Base-by-base conservation (phyloP, 768 basidiomycete genomes). In the Phylloporus sp. region DNA sequence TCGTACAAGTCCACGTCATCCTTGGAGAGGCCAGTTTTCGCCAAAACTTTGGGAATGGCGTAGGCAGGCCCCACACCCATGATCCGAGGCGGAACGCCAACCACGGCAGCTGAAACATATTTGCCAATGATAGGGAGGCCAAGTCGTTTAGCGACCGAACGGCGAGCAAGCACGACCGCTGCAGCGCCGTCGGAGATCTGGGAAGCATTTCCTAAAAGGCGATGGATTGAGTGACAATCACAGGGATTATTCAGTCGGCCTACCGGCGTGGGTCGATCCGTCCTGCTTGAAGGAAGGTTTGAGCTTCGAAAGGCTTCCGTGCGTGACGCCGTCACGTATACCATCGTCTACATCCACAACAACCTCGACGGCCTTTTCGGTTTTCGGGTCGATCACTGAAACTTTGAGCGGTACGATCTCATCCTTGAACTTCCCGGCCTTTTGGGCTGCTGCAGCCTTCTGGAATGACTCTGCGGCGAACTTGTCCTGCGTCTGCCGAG, bases 121-220 rank as follows among this genome's bases (percentile, higher is more conserved):
- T 94, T 94, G 66, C 88, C 93, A 42, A 90, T 42, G 58, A 95
- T 82, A 37, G 88, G 86, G n/a, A 95, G 78, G 22, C 87, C 84
- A 42, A 93, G 83, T 51, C 80, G 81, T 64, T 82, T 81, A 6
- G 93, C 92, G 42, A 81, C 76, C 23, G 83, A 85, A 31, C 93
- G 81, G 38, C 89, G 79, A 22, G 87, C 73, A 45, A 94, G 81
- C 41, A 95, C 71, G 39, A 95, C 90, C 0, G 92, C 92, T 14
- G 91, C 89, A 3, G 92, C 92, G 39, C 92, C 93, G 55, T 96
- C 93, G 6, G 91, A 91, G 38, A 95, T 79, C 63, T 96, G 93
- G 3, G 83, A 88, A 1, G 90, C 85, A 66, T 90, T 95, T 21
- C 89, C 81, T 70, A 54, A 14, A 43, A 22, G 4, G 35, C 5